These are phyloP conservation scores for Conticribra weissflogii DNA, from an alignment of 108 stramenopile genomes.

Conservation along the genomic window DNA sequence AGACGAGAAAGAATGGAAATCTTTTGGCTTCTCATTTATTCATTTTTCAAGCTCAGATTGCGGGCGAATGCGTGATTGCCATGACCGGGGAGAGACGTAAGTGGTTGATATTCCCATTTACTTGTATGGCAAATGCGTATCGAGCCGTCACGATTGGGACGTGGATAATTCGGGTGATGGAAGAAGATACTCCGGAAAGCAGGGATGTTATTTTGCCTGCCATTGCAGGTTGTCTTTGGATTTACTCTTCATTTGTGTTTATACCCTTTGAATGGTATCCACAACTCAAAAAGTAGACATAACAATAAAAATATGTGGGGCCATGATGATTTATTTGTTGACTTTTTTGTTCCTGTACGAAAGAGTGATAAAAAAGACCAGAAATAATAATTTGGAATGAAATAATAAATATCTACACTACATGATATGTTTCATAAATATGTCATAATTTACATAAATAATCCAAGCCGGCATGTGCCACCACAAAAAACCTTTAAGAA, in stretches of 20 bases:
- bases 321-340: background rate
- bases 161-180: constrained; percentile 30
- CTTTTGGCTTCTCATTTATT: constrained; percentile 40
- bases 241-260: constrained; percentile 42
- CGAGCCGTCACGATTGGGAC: constrained; percentile 18
- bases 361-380: no score
- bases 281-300: constrained; percentile 13
- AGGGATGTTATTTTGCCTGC: constrained; percentile 34
- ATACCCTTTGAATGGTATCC: constrained; percentile 41
- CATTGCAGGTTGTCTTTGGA: constrained; percentile 31
- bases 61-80: constrained; percentile 29
- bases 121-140: constrained; percentile 35
- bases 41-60: constrained; percentile 45
- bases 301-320: background rate
- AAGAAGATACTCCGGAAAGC: constrained; percentile 8
- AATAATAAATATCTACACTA: no score
- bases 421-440: no score
- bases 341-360: no score
- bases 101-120: constrained; percentile 41
- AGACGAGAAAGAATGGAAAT: constrained; percentile 25
- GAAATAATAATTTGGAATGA: no score
- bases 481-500: no score
- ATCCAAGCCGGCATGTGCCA: no score
- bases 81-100: constrained; percentile 24
- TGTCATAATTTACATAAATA: no score